Percentiles rank a stretch among this genome's conserved stretches.
Evolutionary conservation across 2,329 filamentous ascomycete genomes (phyloP).

Genomic region (Leptographium radiaticola): DNA sequence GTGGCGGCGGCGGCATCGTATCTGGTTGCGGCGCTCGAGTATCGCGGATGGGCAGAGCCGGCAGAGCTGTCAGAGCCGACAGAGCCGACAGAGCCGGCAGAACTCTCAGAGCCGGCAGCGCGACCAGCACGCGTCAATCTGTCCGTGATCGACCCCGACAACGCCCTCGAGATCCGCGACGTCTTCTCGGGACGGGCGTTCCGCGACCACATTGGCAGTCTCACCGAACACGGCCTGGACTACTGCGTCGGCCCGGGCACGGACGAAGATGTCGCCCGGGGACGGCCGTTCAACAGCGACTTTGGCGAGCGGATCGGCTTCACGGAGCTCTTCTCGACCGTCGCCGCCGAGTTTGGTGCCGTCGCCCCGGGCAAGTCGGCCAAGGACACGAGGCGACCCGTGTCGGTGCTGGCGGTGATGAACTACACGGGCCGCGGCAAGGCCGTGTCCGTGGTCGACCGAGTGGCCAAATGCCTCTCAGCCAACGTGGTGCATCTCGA

Average conservation of each 20-base stretch:
- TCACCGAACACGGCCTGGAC: background rate
- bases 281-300: conserved; percentile 1
- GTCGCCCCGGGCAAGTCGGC: conserved; percentile 6
- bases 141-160: conserved; percentile 2
- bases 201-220: background rate
- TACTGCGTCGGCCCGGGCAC: background rate
- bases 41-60: background rate
- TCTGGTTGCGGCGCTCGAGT: conserved; percentile 1
- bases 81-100: background rate
- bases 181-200: background rate
- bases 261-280: conserved; percentile 4
- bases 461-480: conserved; percentile 25
- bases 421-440: conserved; percentile 20
- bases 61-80: background rate
- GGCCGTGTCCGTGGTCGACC: conserved; percentile 16
- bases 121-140: background rate
- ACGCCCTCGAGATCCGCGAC: background rate
- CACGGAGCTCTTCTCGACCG: conserved; percentile 19
- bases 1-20: conserved; percentile 7
- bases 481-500: conserved; percentile 58
- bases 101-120: background rate
- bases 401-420: conserved; percentile 22
- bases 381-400: conserved; percentile 17
- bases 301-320: conserved; percentile 14
- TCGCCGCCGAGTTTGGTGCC: conserved; percentile 19